Conservation (phyloP, 1,284 basidiomycete genomes). For the Cystobasidium sp. region DNA sequence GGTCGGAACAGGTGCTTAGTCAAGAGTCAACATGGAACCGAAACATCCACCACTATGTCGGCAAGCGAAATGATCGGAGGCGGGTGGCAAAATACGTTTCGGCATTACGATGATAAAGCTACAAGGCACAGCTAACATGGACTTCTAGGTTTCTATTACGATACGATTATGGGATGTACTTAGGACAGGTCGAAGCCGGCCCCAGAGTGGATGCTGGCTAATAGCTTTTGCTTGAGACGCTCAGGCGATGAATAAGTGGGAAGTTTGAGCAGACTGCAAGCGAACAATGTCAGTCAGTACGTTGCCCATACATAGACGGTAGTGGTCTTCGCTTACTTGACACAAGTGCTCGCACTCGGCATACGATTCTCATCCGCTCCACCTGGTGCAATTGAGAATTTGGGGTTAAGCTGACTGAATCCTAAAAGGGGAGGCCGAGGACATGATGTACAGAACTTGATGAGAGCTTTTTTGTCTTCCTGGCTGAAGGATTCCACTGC, state of each 20-base stretch:
- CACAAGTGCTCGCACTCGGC: slow-evolving; percentile 61
- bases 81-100: not conserved
- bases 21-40: not conserved
- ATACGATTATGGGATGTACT: not conserved
- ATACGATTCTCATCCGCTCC: slow-evolving; percentile 73
- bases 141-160: not conserved
- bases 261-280: slow-evolving; percentile 75
- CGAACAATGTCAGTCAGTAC: slow-evolving; percentile 58
- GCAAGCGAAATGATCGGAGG: slow-evolving; percentile 6
- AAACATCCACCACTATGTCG: not conserved
- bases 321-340: not conserved
- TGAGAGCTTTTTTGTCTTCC: slow-evolving; percentile 72
- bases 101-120: slow-evolving; percentile 1
- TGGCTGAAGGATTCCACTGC: slow-evolving; percentile 63
- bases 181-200: slow-evolving; percentile 82
- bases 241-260: slow-evolving; percentile 70
- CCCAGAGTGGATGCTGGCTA: slow-evolving; percentile 80
- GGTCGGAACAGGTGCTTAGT: not conserved
- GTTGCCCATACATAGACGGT: not conserved
- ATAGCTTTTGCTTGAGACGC: slow-evolving; percentile 72
- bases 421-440: slow-evolving; percentile 85
- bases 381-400: slow-evolving; percentile 80
- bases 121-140: not conserved
- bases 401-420: slow-evolving; percentile 82
- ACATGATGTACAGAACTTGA: slow-evolving; percentile 89